Percentiles rank a stretch among this genome's conserved stretches.
phyloP scores from a whole-genome alignment of 208 protist genomes.

The Acanthamoeba royreba region DNA sequence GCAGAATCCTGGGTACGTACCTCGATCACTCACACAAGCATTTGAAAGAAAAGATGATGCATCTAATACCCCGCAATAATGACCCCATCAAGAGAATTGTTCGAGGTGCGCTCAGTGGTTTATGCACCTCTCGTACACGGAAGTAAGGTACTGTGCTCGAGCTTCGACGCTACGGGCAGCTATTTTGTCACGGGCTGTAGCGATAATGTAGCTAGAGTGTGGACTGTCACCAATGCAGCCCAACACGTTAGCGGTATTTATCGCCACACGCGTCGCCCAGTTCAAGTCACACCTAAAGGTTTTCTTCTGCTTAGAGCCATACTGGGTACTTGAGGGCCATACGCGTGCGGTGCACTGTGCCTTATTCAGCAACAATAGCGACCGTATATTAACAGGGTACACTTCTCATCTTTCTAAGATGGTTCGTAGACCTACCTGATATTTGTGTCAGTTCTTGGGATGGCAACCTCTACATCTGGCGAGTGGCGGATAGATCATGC shows the following conservation, averaged over 20 bases:
- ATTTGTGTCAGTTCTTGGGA: conserved; percentile 40
- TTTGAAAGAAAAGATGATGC: no score
- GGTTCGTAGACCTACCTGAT: background rate
- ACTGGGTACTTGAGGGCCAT: background rate
- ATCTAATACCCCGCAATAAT: no score
- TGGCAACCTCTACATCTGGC: background rate
- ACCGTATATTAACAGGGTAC: conserved; percentile 25
- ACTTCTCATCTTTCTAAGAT: no score
- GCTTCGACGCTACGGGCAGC: conserved; percentile 9
- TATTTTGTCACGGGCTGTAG: conserved; percentile 27
- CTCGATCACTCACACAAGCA: background rate
- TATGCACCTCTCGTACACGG: background rate
- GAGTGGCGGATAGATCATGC: background rate
- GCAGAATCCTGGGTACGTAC: background rate
- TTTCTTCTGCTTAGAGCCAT: no score
- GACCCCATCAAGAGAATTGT: background rate
- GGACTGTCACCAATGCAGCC: background rate
- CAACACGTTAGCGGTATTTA: background rate
- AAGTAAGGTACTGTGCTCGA: conserved; percentile 9
- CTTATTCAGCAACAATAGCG: conserved; percentile 16
- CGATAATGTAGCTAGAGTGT: background rate
- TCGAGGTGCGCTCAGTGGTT: background rate
- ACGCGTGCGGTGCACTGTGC: conserved; percentile 5
- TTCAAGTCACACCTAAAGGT: background rate
- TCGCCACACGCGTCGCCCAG: no score